phyloP scores from a whole-genome alignment of 2,329 filamentous ascomycete species.

The Colletotrichum gigasporum region DNA sequence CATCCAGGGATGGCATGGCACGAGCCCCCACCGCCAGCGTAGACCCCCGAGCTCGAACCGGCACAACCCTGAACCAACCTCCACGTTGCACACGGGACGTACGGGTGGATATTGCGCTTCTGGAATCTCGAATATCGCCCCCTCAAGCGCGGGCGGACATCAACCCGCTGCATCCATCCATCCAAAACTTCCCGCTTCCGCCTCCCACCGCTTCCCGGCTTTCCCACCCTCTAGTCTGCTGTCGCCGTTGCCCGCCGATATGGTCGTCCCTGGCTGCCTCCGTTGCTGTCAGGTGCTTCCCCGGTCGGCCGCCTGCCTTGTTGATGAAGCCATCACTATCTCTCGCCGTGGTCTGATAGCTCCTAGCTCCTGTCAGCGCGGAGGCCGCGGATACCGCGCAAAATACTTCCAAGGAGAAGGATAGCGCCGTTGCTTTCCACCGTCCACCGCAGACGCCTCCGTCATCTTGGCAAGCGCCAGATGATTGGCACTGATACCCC shows the following conservation, averaged over 20 bases:
- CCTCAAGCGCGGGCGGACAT: not conserved
- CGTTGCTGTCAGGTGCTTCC: not conserved
- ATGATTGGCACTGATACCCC: not conserved
- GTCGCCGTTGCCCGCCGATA: not conserved
- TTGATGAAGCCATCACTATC: not conserved
- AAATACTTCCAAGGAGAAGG: not conserved
- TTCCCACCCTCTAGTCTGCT: not conserved
- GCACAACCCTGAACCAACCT: too few relatives aligned
- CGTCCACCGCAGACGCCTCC: not conserved
- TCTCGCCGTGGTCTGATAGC: not conserved
- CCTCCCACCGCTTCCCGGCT: not conserved
- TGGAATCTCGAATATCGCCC: not conserved
- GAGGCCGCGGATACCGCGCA: not conserved
- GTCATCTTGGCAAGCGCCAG: conserved; percentile 13
- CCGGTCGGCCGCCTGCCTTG: not conserved
- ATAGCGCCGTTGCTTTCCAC: not conserved
- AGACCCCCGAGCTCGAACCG: too few relatives aligned
- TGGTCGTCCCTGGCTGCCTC: not conserved
- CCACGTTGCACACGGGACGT: not conserved
- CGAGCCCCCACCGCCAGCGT: too few relatives aligned
- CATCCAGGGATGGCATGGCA: not conserved
- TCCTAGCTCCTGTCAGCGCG: not conserved
- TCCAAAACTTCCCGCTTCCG: not conserved
- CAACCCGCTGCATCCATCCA: not conserved
- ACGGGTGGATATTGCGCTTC: too few relatives aligned